Base-by-base conservation (phyloP, 306 rosid species). In the Oemleria cerasiformis region DNA sequence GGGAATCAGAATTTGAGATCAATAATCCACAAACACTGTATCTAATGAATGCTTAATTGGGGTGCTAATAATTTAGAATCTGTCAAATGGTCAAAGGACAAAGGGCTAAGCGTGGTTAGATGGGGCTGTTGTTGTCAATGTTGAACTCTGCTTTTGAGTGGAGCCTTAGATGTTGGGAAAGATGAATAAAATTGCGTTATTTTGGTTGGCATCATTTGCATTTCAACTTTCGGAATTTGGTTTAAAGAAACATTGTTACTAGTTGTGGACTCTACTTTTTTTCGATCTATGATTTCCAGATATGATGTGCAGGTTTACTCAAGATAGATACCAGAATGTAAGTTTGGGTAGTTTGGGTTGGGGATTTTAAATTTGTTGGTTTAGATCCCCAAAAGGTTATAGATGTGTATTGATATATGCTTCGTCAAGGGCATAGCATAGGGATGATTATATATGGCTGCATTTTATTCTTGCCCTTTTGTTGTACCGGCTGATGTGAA, bases 11-110 rank as follows among this genome's bases (percentile, higher is more conserved):
- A 36, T 40, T 43, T 42, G 53, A 0, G 50, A 11, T 53, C 9
- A 17, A 5, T 67, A 16, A 0, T 48, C 47, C 9, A 5, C 39
- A 9, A 25, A 12, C 45, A 13, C 48, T 16, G 1, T n/a, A 16
- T 67, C 49, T 48, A 17, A 16, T 67, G 44, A 70, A 25, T 70
- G 54, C 56, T 57, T 15, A 17, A 70, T 16, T 23, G 40, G 50
- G 73, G 63, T 68, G 15, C 25, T 56, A 6, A 21, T 70, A 5
- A 42, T 43, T 41, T 42, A 25, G 42, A 42, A 15, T 40, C 8
- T 55, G 42, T 17, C 19, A 70, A 41, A 42, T 55, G 63, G 63
- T 39, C 63, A 9, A 55, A 21, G 4, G 42, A 16, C 44, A 16
- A 17, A n/a, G 19, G 25, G 3, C 25, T 53, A 14, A 61, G 47